Percentiles rank a stretch among this genome's conserved stretches.
phyloP scores from a whole-genome alignment of 2,329 filamentous ascomycete species.

The Trichoderma koningiopsis region DNA sequence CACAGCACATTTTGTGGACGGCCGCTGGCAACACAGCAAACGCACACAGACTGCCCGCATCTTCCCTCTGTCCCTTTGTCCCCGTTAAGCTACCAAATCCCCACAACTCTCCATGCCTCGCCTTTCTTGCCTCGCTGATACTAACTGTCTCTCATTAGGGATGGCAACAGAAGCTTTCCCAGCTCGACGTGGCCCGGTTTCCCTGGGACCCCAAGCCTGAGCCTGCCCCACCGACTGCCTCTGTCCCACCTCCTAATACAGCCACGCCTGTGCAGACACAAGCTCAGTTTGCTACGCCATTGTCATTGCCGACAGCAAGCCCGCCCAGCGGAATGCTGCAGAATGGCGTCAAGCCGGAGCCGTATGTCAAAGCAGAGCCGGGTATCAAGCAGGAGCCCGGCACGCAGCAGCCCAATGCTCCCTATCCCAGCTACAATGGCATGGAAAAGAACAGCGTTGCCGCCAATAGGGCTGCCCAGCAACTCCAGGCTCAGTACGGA shows the following conservation, averaged over 20 bases:
- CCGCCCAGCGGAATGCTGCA: conserved; percentile 36
- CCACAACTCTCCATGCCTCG: background rate
- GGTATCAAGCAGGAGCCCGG: conserved; percentile 51
- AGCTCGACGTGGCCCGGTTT: conserved; percentile 81
- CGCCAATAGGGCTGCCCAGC: conserved; percentile 57
- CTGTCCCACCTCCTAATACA: conserved; percentile 35
- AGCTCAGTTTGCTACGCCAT: conserved; percentile 38
- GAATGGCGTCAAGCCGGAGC: conserved; percentile 49
- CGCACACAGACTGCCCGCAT: background rate
- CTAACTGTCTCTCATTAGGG: conserved; percentile 57
- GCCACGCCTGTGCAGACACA: conserved; percentile 35
- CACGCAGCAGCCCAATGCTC: conserved; percentile 36
- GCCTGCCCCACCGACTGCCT: conserved; percentile 45
- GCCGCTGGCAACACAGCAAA: background rate
- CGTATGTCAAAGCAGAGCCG: conserved; percentile 52
- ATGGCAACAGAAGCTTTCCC: conserved; percentile 91
- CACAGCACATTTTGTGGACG: background rate
- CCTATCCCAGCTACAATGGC: conserved; percentile 40
- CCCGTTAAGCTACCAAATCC: too few species aligned
- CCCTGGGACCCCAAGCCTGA: conserved; percentile 92
- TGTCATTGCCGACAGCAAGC: conserved; percentile 37
- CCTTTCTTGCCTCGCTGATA: conserved; percentile 26
- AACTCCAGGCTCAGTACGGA: conserved; percentile 63
- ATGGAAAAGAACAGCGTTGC: conserved; percentile 47
- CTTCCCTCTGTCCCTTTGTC: background rate